These are phyloP conservation scores for Babesia ovis DNA, from an alignment of 169 alveolate species.

Conservation along the genomic window DNA sequence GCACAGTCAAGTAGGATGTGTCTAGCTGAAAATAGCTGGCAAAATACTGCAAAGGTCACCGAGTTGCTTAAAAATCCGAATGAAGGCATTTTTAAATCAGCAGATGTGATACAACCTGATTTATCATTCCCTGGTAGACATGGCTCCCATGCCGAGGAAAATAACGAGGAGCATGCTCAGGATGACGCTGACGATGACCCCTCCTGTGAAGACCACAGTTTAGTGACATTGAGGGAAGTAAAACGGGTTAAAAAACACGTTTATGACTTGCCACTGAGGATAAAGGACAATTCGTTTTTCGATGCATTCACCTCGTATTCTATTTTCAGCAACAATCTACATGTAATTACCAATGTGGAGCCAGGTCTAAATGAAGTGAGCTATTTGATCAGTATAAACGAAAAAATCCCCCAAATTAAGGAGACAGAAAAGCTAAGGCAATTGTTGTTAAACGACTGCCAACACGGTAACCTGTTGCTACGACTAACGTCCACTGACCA, in stretches of 20 bases:
- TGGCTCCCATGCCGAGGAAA: neutral
- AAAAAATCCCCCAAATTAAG: neutral
- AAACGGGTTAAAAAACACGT: neutral
- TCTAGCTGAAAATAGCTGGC: neutral
- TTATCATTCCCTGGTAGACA: neutral
- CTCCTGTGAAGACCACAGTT: neutral
- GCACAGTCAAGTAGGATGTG: neutral
- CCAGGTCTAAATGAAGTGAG: conserved; percentile 37
- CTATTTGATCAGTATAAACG: conserved; percentile 29
- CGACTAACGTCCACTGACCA: conserved; percentile 30
- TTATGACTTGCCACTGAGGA: neutral
- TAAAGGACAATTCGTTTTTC: conserved; percentile 34
- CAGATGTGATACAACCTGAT: neutral
- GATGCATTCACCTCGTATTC: conserved; percentile 26
- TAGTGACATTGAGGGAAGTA: conserved; percentile 28
- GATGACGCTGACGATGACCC: conserved; percentile 9
- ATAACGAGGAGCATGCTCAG: neutral
- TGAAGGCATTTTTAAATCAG: neutral
- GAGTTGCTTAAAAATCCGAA: neutral
- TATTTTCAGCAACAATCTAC: conserved; percentile 29
- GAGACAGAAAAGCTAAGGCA: conserved; percentile 5
- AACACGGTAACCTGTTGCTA: conserved; percentile 25
- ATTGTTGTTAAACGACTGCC: conserved; percentile 21
- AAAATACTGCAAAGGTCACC: neutral
- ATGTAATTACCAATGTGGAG: conserved; percentile 34